Base-by-base conservation (phyloP, 2,329 filamentous ascomycete genomes). In the Zymoseptoria ardabiliae region DNA sequence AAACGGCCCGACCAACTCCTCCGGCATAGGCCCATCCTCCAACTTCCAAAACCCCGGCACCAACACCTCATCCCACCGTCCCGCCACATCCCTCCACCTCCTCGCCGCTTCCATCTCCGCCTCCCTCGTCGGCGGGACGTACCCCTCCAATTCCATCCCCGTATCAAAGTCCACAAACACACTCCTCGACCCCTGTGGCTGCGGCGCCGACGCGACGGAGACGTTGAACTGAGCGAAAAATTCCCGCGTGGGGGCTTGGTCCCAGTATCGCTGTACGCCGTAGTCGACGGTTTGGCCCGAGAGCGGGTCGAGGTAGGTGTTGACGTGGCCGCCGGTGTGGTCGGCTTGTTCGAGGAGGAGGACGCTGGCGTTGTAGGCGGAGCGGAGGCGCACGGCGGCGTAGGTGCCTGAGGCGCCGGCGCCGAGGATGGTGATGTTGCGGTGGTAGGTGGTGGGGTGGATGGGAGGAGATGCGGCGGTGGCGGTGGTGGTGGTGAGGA, bases 331-430 rank as follows among this genome's bases (percentile, higher is more conserved):
- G 4, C 57, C 63, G 20, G 61, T 54, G 17, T 23, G 54, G 6
- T 53, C 51, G 3, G 23, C 35, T 13, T 50, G 53, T 56, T 65
- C 63, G 17, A 63, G 50, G 13, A 63, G 50, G 19, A 58, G 51
- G 48, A 65, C 50, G 48, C 55, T 65, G 17, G 49, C 54, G 30
- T 62, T 58, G 41, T 52, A 60, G 21, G 63, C 61, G 45, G 62
- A 57, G 9, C 48, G 45, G n/a, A 65, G 55, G 4, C 63, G 61
- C 4, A 65, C 54, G 50, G 56, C 63, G 11, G 61, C 63, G 53
- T 61, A 65, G 11, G 59, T 65, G 23, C 63, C 63, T 22, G 58
- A 53, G 17, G 61, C 61, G 8, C 63, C 63, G 10, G 52, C 61
- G 45, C 63, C 63, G n/a, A 65, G 30, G n/a, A 65, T 62, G 10